phyloP scores from a whole-genome alignment of 2,329 filamentous ascomycete genomes.

The Aspergillus latus region DNA sequence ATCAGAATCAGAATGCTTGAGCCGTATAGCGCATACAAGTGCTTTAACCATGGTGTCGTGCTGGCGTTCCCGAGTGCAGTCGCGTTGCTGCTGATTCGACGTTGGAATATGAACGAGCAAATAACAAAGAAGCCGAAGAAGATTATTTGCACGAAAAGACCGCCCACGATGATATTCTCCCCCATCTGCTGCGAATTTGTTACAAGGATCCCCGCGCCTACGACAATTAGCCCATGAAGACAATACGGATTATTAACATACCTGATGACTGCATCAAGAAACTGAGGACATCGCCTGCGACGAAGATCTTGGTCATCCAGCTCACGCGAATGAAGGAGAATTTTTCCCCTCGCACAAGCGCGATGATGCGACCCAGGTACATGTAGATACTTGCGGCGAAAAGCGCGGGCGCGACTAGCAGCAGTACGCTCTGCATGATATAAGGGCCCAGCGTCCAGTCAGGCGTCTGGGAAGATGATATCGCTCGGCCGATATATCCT shows the following conservation, averaged over 20 bases:
- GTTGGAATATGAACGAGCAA: conserved; percentile 2
- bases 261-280: neutral
- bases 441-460: conserved; percentile 24
- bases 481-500: conserved; percentile 53
- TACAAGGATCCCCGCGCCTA: conserved; percentile 23
- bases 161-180: neutral
- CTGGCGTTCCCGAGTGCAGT: conserved; percentile 20
- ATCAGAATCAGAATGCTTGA: conserved; percentile 29
- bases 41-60: conserved; percentile 33
- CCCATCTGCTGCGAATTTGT: neutral
- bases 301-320: neutral
- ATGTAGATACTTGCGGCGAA: neutral
- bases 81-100: neutral
- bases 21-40: conserved; percentile 34
- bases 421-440: neutral
- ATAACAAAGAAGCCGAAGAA: neutral
- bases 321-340: neutral
- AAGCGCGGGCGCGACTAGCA: neutral
- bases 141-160: neutral
- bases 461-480: conserved; percentile 40
- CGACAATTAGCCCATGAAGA: neutral
- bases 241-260: conserved; percentile 13
- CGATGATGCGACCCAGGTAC: neutral
- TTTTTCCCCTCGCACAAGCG: neutral
- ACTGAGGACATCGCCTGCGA: neutral